These are phyloP conservation scores for Cornus suecica DNA, from an alignment of 148 eudicot species.

Conservation along the genomic window DNA sequence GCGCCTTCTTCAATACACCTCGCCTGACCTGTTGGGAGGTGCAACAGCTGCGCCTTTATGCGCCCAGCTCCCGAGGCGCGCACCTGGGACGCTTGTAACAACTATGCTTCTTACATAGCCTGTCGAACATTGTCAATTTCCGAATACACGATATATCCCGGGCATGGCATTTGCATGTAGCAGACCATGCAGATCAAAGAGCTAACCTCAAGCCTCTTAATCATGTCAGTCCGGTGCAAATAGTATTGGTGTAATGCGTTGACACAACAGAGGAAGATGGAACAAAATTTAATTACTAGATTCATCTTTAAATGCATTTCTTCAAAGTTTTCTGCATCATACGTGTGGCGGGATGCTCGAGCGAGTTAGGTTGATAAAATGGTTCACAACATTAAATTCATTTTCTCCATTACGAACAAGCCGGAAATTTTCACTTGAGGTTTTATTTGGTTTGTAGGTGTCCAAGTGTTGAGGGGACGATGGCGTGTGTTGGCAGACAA, in stretches of 20 bases:
- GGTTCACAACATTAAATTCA: background rate
- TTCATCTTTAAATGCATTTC: too few relatives aligned
- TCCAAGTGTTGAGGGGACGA: too few relatives aligned
- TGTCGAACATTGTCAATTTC: too few relatives aligned
- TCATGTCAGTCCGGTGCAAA: background rate
- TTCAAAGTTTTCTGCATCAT: background rate
- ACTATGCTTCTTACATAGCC: too few relatives aligned
- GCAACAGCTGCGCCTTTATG: too few relatives aligned
- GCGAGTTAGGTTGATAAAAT: background rate
- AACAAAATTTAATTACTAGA: background rate
- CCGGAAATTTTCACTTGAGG: background rate
- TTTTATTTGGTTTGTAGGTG: too few relatives aligned
- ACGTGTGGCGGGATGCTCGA: background rate
- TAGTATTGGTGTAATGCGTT: constrained; percentile 32
- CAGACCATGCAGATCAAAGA: background rate
- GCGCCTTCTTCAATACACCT: too few relatives aligned
- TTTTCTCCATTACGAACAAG: background rate
- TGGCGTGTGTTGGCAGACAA: too few relatives aligned
- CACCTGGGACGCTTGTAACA: too few relatives aligned
- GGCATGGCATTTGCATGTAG: background rate
- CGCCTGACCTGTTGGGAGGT: too few relatives aligned
- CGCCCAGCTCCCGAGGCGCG: too few relatives aligned
- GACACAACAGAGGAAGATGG: background rate
- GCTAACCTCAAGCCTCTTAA: background rate
- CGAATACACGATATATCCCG: background rate